These are phyloP conservation scores for Pyricularia sp. DNA, from an alignment of 2,329 filamentous ascomycete species.

Conservation along the genomic window DNA sequence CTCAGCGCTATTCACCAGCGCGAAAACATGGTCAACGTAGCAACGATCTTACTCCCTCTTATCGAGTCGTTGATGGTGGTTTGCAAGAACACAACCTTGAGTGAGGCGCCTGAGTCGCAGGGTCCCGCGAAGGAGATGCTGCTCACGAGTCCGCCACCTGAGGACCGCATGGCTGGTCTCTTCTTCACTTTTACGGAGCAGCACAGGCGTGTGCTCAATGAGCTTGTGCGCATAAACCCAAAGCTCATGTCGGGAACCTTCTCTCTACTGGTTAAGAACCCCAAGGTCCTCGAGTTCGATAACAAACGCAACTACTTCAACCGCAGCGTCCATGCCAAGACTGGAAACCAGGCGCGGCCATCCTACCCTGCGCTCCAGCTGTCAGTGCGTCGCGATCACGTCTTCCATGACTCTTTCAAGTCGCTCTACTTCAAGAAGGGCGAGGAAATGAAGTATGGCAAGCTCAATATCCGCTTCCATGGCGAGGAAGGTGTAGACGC, in stretches of 20 bases:
- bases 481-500: constrained; percentile 97
- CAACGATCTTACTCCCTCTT: constrained; percentile 85
- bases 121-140: constrained; percentile 51
- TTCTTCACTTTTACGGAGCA: constrained; percentile 99
- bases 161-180: constrained; percentile 73
- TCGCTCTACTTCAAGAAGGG: constrained; percentile 95
- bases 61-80: constrained; percentile 98
- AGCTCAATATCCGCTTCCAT: constrained; percentile 94
- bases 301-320: constrained; percentile 99
- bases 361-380: constrained; percentile 69
- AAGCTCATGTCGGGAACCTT: constrained; percentile 99
- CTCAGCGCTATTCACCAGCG: constrained; percentile 80
- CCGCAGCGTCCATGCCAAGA: constrained; percentile 70
- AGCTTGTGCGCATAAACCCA: constrained; percentile 92
- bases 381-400: constrained; percentile 82
- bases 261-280: constrained; percentile 92
- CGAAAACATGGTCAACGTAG: constrained; percentile 94
- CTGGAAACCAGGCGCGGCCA: constrained; percentile 58
- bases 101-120: constrained; percentile 46
- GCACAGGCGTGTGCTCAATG: constrained; percentile 94
- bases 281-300: constrained; percentile 97
- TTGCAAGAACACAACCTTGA: constrained; percentile 90
- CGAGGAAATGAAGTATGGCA: constrained; percentile 98
- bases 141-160: constrained; percentile 67
- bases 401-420: constrained; percentile 97